Conservation (phyloP, 257 asterid genomes). For the Leonotis leonurus region DNA sequence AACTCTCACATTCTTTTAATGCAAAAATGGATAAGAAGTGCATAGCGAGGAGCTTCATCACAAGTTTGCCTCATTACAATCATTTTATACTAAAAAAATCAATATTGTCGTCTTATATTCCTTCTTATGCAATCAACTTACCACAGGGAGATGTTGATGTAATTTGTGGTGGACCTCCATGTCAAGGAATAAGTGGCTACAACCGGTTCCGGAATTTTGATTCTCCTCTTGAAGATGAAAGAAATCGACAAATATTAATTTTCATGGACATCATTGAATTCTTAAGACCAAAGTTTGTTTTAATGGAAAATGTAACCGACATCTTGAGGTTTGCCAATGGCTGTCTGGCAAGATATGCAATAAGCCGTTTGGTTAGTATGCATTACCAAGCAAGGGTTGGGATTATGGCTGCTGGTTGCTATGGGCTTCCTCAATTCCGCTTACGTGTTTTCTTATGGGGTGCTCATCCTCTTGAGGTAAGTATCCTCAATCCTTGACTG, state of each 20-base stretch:
- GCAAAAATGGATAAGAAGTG: background rate
- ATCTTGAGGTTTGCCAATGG: conserved; percentile 45
- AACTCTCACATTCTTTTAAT: background rate
- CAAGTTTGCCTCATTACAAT: background rate
- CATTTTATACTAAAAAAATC: background rate
- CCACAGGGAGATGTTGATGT: conserved; percentile 47
- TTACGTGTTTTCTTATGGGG: conserved; percentile 49
- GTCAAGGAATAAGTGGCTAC: conserved; percentile 57
- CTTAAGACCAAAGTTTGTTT: conserved; percentile 44
- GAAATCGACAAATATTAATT: conserved; percentile 33
- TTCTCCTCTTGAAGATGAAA: conserved; percentile 44
- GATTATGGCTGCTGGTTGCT: conserved; percentile 52
- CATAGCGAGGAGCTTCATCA: conserved; percentile 4
- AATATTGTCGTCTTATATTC: background rate
- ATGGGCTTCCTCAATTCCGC: conserved; percentile 53
- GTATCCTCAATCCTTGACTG: conserved; percentile 4
- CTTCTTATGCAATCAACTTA: conserved; percentile 1
- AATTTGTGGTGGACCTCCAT: conserved; percentile 54
- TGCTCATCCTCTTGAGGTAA: conserved; percentile 40
- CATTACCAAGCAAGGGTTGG: conserved; percentile 49
- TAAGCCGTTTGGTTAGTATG: conserved; percentile 42
- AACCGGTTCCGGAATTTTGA: conserved; percentile 42
- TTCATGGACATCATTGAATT: conserved; percentile 45
- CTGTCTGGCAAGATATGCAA: conserved; percentile 44
- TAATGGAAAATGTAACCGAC: conserved; percentile 51